phyloP scores from a whole-genome alignment of 371 early-diverging fungal species.

The Haplosporangium sp. region DNA sequence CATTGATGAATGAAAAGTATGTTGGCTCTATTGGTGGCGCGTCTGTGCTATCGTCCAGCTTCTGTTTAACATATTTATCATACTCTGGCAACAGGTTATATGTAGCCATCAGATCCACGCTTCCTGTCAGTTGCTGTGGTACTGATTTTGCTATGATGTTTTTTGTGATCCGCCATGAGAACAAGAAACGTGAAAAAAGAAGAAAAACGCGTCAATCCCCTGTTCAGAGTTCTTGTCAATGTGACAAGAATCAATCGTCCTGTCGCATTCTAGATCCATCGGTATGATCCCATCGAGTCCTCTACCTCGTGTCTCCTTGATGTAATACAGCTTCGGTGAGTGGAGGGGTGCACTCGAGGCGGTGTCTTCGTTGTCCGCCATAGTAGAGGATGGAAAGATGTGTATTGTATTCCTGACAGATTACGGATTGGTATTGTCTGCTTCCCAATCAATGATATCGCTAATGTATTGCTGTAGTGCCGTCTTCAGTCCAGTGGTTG shows the following conservation, averaged over 20 bases:
- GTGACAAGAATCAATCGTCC: neutral
- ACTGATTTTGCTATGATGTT: slow-evolving; percentile 21
- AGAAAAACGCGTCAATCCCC: neutral
- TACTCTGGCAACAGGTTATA: slow-evolving; percentile 68
- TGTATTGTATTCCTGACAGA: too few species aligned
- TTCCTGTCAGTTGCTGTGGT: slow-evolving; percentile 61
- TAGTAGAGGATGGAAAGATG: neutral
- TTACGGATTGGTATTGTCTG: too few species aligned
- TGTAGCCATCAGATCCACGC: slow-evolving; percentile 66
- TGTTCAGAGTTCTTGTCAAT: neutral
- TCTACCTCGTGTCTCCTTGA: slow-evolving; percentile 52
- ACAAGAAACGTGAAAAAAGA: neutral
- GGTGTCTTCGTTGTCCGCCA: slow-evolving; percentile 35
- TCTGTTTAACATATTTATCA: slow-evolving; percentile 66
- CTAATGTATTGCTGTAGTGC: too few species aligned
- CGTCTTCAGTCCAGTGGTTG: too few species aligned
- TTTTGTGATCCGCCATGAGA: neutral
- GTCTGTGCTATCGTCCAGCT: slow-evolving; percentile 54
- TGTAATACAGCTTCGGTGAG: slow-evolving; percentile 39
- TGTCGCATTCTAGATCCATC: neutral
- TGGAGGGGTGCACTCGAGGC: slow-evolving; percentile 14
- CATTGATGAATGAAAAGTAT: slow-evolving; percentile 61
- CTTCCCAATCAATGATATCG: neutral
- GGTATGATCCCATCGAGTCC: neutral
- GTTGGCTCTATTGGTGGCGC: slow-evolving; percentile 59